Evolutionary conservation across 2,329 filamentous ascomycete species (phyloP).

Genomic region (Teratosphaeria gauchensis): DNA sequence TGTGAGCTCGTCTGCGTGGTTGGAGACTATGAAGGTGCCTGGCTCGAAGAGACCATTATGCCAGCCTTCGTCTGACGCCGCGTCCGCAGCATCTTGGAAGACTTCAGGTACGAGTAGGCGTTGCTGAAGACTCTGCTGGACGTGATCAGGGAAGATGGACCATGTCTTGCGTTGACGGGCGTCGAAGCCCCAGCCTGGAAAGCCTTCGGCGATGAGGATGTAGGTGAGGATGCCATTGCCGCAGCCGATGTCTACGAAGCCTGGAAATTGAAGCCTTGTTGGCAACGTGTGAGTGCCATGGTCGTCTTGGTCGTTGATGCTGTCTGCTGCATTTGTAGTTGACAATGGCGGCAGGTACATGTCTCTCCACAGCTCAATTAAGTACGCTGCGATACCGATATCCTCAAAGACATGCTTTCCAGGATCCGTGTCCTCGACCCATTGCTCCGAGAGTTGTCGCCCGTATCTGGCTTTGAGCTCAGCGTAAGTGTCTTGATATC

Average conservation of each 20-base stretch:
- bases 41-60: constrained; percentile 54
- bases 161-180: constrained; percentile 79
- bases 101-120: constrained; percentile 50
- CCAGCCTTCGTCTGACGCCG: constrained; percentile 1
- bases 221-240: constrained; percentile 87
- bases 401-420: constrained; percentile 94
- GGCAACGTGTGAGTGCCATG: neutral
- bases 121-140: constrained; percentile 46
- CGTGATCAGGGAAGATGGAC: constrained; percentile 53
- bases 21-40: constrained; percentile 87
- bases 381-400: constrained; percentile 77
- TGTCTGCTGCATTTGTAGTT: constrained; percentile 1
- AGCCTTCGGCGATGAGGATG: constrained; percentile 72
- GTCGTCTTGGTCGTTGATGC: neutral
- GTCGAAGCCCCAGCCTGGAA: constrained; percentile 82
- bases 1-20: constrained; percentile 93
- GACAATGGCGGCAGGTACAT: constrained; percentile 52
- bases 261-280: constrained; percentile 51
- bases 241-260: constrained; percentile 93
- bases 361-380: constrained; percentile 81
- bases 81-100: constrained; percentile 14
- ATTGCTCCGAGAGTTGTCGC: constrained; percentile 56
- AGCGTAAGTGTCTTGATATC: constrained; percentile 74
- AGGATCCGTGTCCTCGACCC: constrained; percentile 82
- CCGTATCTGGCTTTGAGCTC: constrained; percentile 73